Base-by-base conservation (phyloP, 805 yeast genomes). In the Pichia phayaonensis region DNA sequence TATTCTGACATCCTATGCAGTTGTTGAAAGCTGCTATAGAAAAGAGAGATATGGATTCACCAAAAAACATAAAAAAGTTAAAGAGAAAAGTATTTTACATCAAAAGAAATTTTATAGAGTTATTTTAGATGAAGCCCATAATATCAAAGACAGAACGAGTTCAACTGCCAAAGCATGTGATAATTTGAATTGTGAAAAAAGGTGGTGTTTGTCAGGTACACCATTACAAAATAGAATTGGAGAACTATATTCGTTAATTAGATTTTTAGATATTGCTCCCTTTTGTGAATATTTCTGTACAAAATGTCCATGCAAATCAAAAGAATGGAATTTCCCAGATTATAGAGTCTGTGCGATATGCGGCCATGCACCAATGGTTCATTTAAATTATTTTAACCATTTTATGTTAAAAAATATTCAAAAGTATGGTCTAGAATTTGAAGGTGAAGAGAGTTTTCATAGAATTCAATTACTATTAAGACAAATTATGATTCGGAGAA, bases 141-240 rank as follows among this genome's bases (percentile, higher is more conserved):
- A 92, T 61, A 92, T 94, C 72, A 94, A 94, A 63, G 98, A 94
- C 65, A 76, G 98, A 52, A 90, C 90, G 49, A 83, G 94, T 48
- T 92, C 92, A 24, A 94, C 99, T 0, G 90, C 98, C 0, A 83
- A 86, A 58, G 96, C 98, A 2, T 97, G 95, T 1, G 88, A 87
- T 62, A 72, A 73, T 52, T 68, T 94, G 50, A 69, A 75, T 31
- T 80, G 95, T 11, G 72, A 80, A 47, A 87, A 89, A 59, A 70
- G 95, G 56, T 87, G 96, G 86, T 94, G 99, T 67, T 66, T 94
- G 29, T 80, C 96, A 4, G 99, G 99, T 58, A 94, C 99, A 0
- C 99, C 99, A 1, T 72, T 94, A 55, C 99, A 94, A 61, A 94
- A 94, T 65, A 75, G 98, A 55, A 90, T 94, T 61, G 99, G 99